These are phyloP conservation scores for Melampsora allii-populina DNA, from an alignment of 1,284 basidiomycete genomes.

Conservation along the genomic window DNA sequence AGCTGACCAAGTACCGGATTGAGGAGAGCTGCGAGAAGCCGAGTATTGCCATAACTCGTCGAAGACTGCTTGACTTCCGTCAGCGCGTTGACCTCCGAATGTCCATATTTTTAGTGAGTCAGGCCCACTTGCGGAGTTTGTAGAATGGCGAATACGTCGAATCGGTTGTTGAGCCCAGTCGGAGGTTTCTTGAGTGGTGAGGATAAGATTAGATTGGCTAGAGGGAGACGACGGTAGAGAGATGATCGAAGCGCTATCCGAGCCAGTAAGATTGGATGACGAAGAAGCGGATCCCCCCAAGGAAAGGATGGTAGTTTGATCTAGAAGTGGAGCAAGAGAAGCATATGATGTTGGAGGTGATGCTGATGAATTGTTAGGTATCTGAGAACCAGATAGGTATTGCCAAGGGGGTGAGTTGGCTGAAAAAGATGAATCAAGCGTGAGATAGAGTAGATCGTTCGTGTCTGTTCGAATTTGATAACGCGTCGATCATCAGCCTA, in stretches of 20 bases:
- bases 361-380: not conserved
- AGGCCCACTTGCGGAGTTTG: slow-evolving; percentile 15
- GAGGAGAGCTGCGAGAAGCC: slow-evolving; percentile 6
- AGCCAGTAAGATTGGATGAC: slow-evolving; percentile 25
- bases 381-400: slow-evolving; percentile 22
- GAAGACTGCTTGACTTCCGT: slow-evolving; percentile 24
- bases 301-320: slow-evolving; percentile 14
- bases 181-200: slow-evolving; percentile 8
- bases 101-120: slow-evolving; percentile 22
- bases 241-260: slow-evolving; percentile 35
- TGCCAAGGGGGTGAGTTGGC: slow-evolving; percentile 32
- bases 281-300: slow-evolving; percentile 22
- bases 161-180: slow-evolving; percentile 28
- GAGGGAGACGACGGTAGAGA: slow-evolving; percentile 5
- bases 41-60: slow-evolving; percentile 40
- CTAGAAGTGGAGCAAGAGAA: slow-evolving; percentile 13
- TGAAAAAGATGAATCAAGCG: slow-evolving; percentile 27
- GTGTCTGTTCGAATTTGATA: slow-evolving; percentile 13
- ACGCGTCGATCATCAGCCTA: not conserved
- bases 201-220: not conserved
- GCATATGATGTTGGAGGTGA: slow-evolving; percentile 22
- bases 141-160: slow-evolving; percentile 24
- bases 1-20: slow-evolving; percentile 20
- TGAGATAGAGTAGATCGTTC: slow-evolving; percentile 28
- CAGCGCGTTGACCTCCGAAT: slow-evolving; percentile 24